Evolutionary conservation across 1,284 basidiomycete genomes (phyloP), one percentile per base, ranked within the genome.

Genomic region (Papiliotrema nemorosa): DNA sequence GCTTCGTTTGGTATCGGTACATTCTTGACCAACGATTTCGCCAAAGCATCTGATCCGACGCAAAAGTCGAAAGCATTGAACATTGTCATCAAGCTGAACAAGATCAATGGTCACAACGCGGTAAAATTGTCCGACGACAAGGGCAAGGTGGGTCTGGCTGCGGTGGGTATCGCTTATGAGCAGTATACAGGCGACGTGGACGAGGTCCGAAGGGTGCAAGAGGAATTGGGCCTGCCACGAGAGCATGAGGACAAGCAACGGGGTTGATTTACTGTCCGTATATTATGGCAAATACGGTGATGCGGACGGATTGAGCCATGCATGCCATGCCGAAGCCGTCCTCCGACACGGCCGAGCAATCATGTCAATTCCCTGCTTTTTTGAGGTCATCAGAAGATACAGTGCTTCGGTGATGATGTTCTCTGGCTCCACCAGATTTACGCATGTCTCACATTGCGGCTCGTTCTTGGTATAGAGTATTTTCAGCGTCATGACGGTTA

Each of bases 81-180:
- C 65, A 96, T 96, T 70, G 91, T 96, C 36, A 91, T 94, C 76
- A 96, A 96, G 74, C 78, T 97, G 6, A 80, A 82, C 27, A 80
- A 82, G 41, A 84, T 93, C 13, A 78, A 89, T 61, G 81, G 80
- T 12, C 78, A 79, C 53, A 82, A 84, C 1, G 93, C 90, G 60
- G 83, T 97, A 57, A 97, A 97, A 75, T 84, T 97, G 59, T 91
- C 88, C 54, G 93, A 96, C 71, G 91, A 96, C 62, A 72, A 86
- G 53, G 84, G 78, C 5, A 96, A 94, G 82, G 90, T 88, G 52
- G n/a, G 48, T 42, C 9, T 6, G 7, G 21, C 12, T 5, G 27
- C 26, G 12, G 12, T 35, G 44, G 6, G 44, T 22, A 39, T 27
- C 14, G 47, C 44, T 55, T 48, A 53, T 24, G 26, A n/a, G 27